Evolutionary conservation across 805 yeast genomes (phyloP), one percentile per base, ranked within the genome.

Genomic region (Pichia californica): DNA sequence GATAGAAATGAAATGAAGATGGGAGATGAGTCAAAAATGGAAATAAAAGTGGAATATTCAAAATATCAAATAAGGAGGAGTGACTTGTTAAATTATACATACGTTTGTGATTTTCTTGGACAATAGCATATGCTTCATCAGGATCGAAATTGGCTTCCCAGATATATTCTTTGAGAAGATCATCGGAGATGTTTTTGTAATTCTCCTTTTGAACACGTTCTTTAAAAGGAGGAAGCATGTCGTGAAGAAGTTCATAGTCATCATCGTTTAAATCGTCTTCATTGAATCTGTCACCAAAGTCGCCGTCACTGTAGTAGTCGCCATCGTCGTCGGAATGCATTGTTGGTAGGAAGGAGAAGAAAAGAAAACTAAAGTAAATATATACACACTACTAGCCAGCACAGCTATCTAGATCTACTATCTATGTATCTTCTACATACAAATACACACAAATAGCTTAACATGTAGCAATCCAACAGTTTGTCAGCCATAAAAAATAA

Each of bases 221-320:
- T 27, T 28, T 38, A 15, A 49, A 38, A 11, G 42, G 20, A 16
- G 52, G 52, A 2, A 43, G 41, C 20, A 38, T 57, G 11, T 49
- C 50, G 11, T 49, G 44, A 4, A 49, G 20, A 16, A 41, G 27
- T 7, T 49, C 65, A 40, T 67, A 70, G 18, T 71, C 76, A 19
- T 68, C 72, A n/a, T 64, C 66, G 15, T 63, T 64, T 27, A 63
- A 62, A 18, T 61, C 67, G 31, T 70, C 74, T 18, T 65, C 67
- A 18, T 64, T 61, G 36, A 47, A 43, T 7, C 40, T 43, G 10
- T 52, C 56, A 30, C 36, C 29, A 21, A 33, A 32, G 7, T 41
- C 20, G 14, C 19, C n/a, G 26, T 38, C 42, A 5, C 18, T 23
- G 30, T 43, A 33, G 23, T 32, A 37, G 10, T 32, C 28, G 29